Evolutionary conservation across 192 early-diverging fungal species (phyloP).

Genomic region (Cetraspora pellucida): DNA sequence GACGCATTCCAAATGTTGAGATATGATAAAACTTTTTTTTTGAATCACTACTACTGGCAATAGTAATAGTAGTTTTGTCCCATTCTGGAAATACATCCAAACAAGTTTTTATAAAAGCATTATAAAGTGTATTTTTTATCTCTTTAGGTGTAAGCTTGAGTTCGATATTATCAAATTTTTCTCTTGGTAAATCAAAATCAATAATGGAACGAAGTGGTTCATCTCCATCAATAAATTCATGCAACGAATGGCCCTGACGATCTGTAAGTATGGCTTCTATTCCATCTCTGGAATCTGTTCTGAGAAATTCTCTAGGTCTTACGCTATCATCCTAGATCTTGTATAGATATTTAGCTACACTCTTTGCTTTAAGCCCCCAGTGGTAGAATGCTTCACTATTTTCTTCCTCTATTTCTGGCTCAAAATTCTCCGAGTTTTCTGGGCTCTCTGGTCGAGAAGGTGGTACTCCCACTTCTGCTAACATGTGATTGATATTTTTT

Average conservation of each 20-base stretch:
- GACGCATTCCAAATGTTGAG: not conserved
- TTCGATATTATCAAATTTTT: not conserved
- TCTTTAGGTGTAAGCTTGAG: conserved; percentile 14
- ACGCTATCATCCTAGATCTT: not conserved
- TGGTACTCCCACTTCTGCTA: not conserved
- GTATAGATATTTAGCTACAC: not conserved
- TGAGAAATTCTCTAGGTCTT: not conserved
- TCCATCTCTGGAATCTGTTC: not conserved
- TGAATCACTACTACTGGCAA: conserved; percentile 6
- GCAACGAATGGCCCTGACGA: not conserved
- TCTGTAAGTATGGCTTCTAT: not conserved
- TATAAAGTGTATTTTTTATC: not conserved
- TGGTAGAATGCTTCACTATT: not conserved
- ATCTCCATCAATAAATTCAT: conserved; percentile 22
- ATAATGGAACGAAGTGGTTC: not conserved
- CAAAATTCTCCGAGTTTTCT: not conserved
- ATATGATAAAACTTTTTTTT: not conserved
- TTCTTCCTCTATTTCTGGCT: not conserved
- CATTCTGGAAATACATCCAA: not conserved
- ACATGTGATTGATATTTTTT: not conserved
- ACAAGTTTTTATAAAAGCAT: not conserved
- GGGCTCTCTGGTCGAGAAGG: not conserved
- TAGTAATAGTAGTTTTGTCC: not conserved
- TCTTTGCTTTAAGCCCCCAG: not conserved
- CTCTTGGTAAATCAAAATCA: conserved; percentile 8